A percentile compares a stretch with the other conserved stretches of the same genome.
These are phyloP conservation scores for Phyllostachys edulis DNA, from an alignment of 176 grass and related monocot species.

Conservation along the genomic window DNA sequence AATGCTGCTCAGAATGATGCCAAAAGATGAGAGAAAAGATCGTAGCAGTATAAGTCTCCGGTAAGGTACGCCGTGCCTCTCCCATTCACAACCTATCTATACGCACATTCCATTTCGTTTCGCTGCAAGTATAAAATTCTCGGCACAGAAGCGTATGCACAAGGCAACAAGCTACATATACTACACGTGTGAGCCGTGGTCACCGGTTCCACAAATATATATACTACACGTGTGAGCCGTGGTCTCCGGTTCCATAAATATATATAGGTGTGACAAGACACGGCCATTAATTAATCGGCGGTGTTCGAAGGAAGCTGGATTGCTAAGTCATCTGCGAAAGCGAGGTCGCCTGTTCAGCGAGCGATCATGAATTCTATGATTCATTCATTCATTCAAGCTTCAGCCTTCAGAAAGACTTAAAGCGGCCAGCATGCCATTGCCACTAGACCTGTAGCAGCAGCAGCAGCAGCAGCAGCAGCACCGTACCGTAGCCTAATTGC, in stretches of 20 bases:
- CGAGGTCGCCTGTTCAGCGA: constrained; percentile 30
- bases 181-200: constrained; percentile 22
- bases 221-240: constrained; percentile 18
- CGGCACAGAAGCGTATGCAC: neutral
- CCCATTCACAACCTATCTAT: neutral
- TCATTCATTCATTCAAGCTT: neutral
- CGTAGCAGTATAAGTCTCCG: neutral
- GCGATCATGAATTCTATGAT: neutral
- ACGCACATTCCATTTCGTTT: neutral
- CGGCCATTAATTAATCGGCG: constrained; percentile 21
- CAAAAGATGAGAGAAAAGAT: neutral
- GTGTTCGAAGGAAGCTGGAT: constrained; percentile 47
- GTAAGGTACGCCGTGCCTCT: neutral
- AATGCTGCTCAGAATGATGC: neutral
- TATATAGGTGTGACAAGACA: constrained; percentile 29
- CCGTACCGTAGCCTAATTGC: constrained; percentile 32
- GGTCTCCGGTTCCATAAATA: constrained; percentile 30
- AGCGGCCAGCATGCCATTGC: neutral
- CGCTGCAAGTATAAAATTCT: neutral
- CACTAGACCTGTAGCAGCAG: neutral
- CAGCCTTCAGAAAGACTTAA: constrained; percentile 41
- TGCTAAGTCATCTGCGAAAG: constrained; percentile 49
- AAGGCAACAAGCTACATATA: neutral
- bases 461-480: neutral
- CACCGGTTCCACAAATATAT: constrained; percentile 23